These are phyloP conservation scores for Gymnopus androsaceus DNA, from an alignment of 1,284 basidiomycete species.

Conservation along the genomic window DNA sequence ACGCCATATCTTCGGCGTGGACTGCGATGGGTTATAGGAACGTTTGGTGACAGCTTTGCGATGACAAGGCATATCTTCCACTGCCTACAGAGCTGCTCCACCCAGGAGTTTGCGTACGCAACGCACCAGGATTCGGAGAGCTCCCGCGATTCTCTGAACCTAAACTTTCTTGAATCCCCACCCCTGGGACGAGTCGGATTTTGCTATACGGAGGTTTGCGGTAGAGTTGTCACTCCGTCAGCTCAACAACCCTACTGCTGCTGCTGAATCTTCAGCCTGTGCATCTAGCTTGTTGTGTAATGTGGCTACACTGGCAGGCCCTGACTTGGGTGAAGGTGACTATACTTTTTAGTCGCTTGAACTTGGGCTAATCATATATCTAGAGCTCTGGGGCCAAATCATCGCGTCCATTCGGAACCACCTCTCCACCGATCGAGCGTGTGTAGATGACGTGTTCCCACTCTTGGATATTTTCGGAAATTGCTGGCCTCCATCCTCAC, in stretches of 20 bases:
- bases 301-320: background rate
- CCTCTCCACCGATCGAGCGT: background rate
- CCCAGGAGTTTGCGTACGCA: background rate
- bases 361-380: background rate
- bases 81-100: slow-evolving; percentile 5
- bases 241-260: background rate
- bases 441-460: background rate
- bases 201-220: slow-evolving; percentile 1
- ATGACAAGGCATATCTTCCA: slow-evolving; percentile 10
- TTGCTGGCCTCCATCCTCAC: background rate
- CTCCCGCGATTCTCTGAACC: background rate
- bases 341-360: background rate
- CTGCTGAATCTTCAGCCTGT: background rate
- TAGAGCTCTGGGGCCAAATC: slow-evolving; percentile 5
- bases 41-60: slow-evolving; percentile 9
- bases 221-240: background rate
- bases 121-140: background rate
- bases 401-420: slow-evolving; percentile 1
- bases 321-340: background rate
- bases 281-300: background rate
- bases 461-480: slow-evolving; percentile 1
- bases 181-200: slow-evolving; percentile 2
- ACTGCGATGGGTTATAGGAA: slow-evolving; percentile 8
- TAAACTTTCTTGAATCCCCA: background rate
- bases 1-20: slow-evolving; percentile 3